A percentile compares a stretch with the other conserved stretches of the same genome.
Evolutionary conservation across 1,139 yeast genomes (phyloP).

Genomic region (Yamadazyma trypodendri): DNA sequence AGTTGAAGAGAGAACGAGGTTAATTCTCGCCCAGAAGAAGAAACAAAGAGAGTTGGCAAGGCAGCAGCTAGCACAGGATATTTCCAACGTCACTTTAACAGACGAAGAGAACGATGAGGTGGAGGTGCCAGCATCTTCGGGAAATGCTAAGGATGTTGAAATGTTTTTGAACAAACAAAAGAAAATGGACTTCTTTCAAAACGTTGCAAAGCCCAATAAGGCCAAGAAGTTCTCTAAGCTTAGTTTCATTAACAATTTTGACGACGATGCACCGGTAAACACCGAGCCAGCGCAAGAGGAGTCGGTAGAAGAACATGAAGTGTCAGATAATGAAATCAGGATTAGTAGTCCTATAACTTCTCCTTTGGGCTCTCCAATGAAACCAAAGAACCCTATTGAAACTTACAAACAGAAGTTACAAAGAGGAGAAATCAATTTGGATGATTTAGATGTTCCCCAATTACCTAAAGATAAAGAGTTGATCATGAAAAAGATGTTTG

Average conservation of each 20-base stretch:
- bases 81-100: slow-evolving; percentile 34
- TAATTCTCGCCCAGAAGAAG: slow-evolving; percentile 12
- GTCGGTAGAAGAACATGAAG: slow-evolving; percentile 2
- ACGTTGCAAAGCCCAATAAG: slow-evolving; percentile 11
- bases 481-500: slow-evolving; percentile 35
- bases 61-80: slow-evolving; percentile 31
- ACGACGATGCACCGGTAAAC: slow-evolving; percentile 15
- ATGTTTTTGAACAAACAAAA: slow-evolving; percentile 38
- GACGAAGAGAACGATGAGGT: slow-evolving; percentile 43
- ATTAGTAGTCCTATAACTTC: slow-evolving; percentile 36
- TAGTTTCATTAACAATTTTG: slow-evolving; percentile 32
- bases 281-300: slow-evolving; percentile 6
- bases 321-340: slow-evolving; percentile 7
- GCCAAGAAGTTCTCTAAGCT: slow-evolving; percentile 28
- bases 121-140: slow-evolving; percentile 15
- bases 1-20: slow-evolving; percentile 12
- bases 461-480: slow-evolving; percentile 38
- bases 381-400: slow-evolving; percentile 31
- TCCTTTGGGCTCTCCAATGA: slow-evolving; percentile 23
- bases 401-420: slow-evolving; percentile 35
- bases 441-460: slow-evolving; percentile 27
- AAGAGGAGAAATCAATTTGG: slow-evolving; percentile 24
- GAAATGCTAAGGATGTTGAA: slow-evolving; percentile 32
- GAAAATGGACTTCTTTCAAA: slow-evolving; percentile 30
- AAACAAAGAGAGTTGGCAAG: slow-evolving; percentile 16